These are phyloP conservation scores for Phialocephala sp. DNA, from an alignment of 2,329 filamentous ascomycete species.

Conservation along the genomic window DNA sequence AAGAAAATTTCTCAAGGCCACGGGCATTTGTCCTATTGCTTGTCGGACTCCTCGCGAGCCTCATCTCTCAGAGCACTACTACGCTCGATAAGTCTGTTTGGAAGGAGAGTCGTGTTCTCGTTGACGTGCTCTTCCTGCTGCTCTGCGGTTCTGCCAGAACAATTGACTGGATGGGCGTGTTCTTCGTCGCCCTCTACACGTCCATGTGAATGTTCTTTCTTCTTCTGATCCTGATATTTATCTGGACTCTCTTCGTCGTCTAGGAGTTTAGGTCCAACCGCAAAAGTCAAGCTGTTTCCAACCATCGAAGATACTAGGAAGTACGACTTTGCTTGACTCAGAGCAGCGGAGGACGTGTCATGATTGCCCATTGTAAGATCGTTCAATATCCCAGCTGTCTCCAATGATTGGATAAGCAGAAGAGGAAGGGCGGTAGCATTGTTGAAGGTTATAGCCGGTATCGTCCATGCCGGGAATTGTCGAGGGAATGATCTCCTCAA, in stretches of 20 bases:
- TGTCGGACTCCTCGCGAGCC: constrained; percentile 2
- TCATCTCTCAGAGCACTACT: constrained; percentile 6
- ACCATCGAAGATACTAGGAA: constrained; percentile 69
- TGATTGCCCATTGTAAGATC: constrained; percentile 50
- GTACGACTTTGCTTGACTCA: constrained; percentile 66
- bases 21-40: constrained; percentile 25
- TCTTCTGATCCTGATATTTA: constrained; percentile 34
- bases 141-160: constrained; percentile 36
- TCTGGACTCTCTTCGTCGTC: constrained; percentile 44
- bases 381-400: constrained; percentile 57
- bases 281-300: constrained; percentile 66
- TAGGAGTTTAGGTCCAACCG: constrained; percentile 63
- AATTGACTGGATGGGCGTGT: constrained; percentile 32
- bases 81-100: constrained; percentile 18
- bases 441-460: constrained; percentile 60
- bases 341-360: constrained; percentile 50
- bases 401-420: constrained; percentile 50
- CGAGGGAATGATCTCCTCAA: constrained; percentile 50
- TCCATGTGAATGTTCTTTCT: constrained; percentile 27
- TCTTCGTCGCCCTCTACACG: constrained; percentile 36
- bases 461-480: constrained; percentile 56
- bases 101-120: constrained; percentile 34
- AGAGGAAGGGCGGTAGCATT: constrained; percentile 61
- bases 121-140: constrained; percentile 35
- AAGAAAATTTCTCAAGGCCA: constrained; percentile 39